Evolutionary conservation across 108 stramenopile species (phyloP).

Genomic region (Fragilariopsis cylindrus): DNA sequence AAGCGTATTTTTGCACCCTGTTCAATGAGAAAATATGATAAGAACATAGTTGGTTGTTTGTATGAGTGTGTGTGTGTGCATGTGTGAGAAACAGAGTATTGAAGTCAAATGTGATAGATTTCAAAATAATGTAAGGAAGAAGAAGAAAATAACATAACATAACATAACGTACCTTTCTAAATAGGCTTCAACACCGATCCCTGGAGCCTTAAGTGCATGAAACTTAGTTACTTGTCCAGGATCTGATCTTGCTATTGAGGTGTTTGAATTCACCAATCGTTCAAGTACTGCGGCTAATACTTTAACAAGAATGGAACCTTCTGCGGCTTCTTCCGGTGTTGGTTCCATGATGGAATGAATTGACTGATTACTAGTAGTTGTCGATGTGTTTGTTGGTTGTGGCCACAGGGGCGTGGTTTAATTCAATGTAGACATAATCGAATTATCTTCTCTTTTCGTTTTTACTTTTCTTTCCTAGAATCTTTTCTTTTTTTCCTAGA

Average conservation of each 20-base stretch:
- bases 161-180: conserved; percentile 76
- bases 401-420: conserved; percentile 34
- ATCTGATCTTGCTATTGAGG: conserved; percentile 51
- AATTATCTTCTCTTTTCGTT: not conserved
- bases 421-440: conserved; percentile 24
- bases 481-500: not conserved
- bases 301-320: conserved; percentile 70
- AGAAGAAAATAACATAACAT: no score
- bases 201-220: conserved; percentile 93
- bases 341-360: conserved; percentile 54
- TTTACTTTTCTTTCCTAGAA: not conserved
- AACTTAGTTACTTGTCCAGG: conserved; percentile 92
- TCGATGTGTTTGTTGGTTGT: conserved; percentile 4
- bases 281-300: conserved; percentile 86
- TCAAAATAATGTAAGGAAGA: no score
- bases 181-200: conserved; percentile 89
- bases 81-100: not conserved
- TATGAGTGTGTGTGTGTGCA: no score
- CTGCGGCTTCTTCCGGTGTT: conserved; percentile 65
- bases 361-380: not conserved
- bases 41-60: not conserved
- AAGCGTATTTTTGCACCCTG: conserved; percentile 95
- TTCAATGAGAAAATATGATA: not conserved
- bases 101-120: no score
- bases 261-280: conserved; percentile 71